Evolutionary conservation across 768 basidiomycete genomes (phyloP), one percentile per base, ranked within the genome.

Genomic region (Gymnopilus junonius): DNA sequence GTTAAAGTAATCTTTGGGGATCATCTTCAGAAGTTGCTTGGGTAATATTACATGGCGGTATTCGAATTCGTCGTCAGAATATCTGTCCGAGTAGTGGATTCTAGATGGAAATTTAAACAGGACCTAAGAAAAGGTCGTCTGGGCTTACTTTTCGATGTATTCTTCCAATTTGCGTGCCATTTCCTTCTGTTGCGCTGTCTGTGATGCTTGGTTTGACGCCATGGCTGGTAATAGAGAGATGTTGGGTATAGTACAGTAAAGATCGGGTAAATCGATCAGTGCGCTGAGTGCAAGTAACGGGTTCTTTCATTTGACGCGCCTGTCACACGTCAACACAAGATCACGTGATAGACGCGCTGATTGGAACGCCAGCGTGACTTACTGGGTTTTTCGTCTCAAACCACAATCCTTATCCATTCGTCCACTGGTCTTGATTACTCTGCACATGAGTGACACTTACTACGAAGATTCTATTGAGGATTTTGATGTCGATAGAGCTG

Each of bases 31-130:
- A 67, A 99, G 87, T 61, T 91, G 92, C 74, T 97, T 97, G 6
- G 97, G 97, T 20, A 99, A 81, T 68, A 97, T 97, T 67, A 99
- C 97, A 76, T 99, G 97, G 61, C 94, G 92, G 74, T 98, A 99
- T 82, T 99, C 96, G 76, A 85, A 97, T 66, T 85, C 79, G 75
- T 97, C 94, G 76, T 99, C 96, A 8, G 92, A 86, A 75, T 98
- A 95, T 65, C 93, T 89, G 76, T 94, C 92, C 63, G 93, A 95
- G 73, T 95, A 95, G 71, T 93, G 90, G 69, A 95, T 95, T 74
- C 93, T 94, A 59, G 53, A 64, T 59, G 67, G 69, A 69, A 50
- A 61, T 61, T 66, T 59, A 62, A 60, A 23, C 45, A 55, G 50
- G 17, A 46, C 50, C 12, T 63, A 50, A 46, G 23, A 63, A 66